These are phyloP conservation scores for Cicer chorassanicum DNA, from an alignment of 306 rosid species.

Conservation along the genomic window DNA sequence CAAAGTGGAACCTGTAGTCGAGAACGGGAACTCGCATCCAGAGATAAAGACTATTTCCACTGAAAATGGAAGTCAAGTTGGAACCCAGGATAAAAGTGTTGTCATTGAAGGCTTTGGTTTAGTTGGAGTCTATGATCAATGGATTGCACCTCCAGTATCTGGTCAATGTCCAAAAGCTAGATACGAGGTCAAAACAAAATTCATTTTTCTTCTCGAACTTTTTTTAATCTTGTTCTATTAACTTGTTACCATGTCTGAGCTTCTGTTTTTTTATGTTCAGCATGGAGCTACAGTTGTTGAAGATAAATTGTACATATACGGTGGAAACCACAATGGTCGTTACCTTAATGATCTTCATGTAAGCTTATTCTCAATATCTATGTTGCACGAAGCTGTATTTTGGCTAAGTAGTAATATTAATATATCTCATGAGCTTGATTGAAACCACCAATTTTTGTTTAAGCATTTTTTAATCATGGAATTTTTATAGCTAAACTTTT, in stretches of 20 bases:
- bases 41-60: conserved; percentile 73
- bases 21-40: conserved; percentile 74
- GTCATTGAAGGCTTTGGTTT: conserved; percentile 72
- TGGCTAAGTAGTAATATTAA: not conserved
- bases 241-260: conserved; percentile 38
- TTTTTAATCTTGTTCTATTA: not conserved
- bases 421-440: conserved; percentile 33
- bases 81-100: conserved; percentile 78
- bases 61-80: conserved; percentile 72
- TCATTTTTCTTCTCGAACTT: conserved; percentile 32
- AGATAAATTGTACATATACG: conserved; percentile 91
- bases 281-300: conserved; percentile 88
- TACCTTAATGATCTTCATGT: conserved; percentile 89
- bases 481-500: conserved; percentile 22
- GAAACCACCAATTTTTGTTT: conserved; percentile 18
- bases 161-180: conserved; percentile 81
- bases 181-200: conserved; percentile 69
- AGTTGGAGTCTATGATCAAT: conserved; percentile 78
- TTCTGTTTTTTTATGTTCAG: conserved; percentile 55
- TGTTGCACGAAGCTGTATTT: conserved; percentile 30
- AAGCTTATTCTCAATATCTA: conserved; percentile 49
- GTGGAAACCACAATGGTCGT: conserved; percentile 98
- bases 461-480: conserved; percentile 16
- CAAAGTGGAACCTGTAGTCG: conserved; percentile 65
- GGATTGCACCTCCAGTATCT: conserved; percentile 76